Base-by-base conservation (phyloP, 192 early-diverging fungal species). In the Coemansia sp. region DNA sequence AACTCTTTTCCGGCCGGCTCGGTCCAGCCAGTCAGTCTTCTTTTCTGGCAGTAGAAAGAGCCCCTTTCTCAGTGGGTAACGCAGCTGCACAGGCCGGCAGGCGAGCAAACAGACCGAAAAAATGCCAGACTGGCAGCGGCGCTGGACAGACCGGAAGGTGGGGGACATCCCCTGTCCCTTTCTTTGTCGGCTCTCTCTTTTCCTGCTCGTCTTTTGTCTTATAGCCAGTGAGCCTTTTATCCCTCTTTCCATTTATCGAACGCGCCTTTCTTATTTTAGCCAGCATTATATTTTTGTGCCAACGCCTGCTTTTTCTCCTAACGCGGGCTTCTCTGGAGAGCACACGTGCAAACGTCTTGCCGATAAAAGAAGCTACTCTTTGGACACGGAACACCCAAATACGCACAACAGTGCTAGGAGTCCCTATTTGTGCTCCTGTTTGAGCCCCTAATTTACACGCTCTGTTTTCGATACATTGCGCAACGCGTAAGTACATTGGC, bases 111-210 rank as follows among this genome's bases (percentile, higher is more conserved):
- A 17, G 48, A 17, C 48, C 7, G 19, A 35, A 35, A 35, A 35
- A 35, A 35, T 35, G 48, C 48, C n/a, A 17, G 48, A 4, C 48
- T 19, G 48, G 17, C 8, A 7, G 48, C 48, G 48, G 48, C 48
- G 48, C 48, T 21, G 48, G 48, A 21, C 48, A 21, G 48, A 17
- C 21, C 48, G n/a, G 17, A 49, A 49, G 15, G 19, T n/a, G 48
- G n/a, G 48, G 48, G 48, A 49, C 19, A 21, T 49, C 15, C 15
- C n/a, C 54, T 56, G 25, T 56, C 53, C 24, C 53, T 14, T 12
- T 37, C 55, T 32, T 21, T 7, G 55, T 32, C 55, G 55, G 25
- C 35, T 57, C n/a, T 57, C 35, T 57, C 55, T 57, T 57, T 57
- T 57, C n/a, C 2, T 37, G 55, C 5, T 22, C 6, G 15, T n/a